Percentiles rank a stretch among this genome's conserved stretches.
Evolutionary conservation across 2,329 filamentous ascomycete genomes (phyloP).

Genomic region (Ophiocordyceps camponoti-leonardi): DNA sequence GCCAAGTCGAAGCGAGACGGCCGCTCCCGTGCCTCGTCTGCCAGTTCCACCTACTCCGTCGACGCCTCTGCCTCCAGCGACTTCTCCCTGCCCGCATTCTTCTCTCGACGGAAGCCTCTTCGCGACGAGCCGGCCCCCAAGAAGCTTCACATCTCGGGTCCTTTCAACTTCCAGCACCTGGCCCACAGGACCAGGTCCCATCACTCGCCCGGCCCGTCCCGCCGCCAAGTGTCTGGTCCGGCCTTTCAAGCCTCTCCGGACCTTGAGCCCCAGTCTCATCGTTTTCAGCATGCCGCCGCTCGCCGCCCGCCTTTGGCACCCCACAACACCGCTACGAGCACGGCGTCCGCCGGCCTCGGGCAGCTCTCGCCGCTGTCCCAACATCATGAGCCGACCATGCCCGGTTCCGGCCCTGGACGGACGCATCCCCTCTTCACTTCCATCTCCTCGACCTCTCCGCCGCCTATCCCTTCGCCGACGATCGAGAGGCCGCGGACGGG

Average conservation of each 20-base stretch:
- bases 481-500: neutral
- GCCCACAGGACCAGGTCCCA: conserved; percentile 37
- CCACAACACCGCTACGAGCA: neutral
- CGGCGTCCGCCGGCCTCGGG: neutral
- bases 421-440: neutral
- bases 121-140: conserved; percentile 18
- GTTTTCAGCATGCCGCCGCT: neutral
- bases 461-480: neutral
- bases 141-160: conserved; percentile 39
- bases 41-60: conserved; percentile 29
- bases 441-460: neutral
- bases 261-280: neutral
- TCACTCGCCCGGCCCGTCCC: conserved; percentile 10
- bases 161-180: conserved; percentile 51
- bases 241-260: neutral
- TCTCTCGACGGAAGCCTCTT: conserved; percentile 28
- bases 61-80: conserved; percentile 15
- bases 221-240: neutral
- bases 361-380: conserved; percentile 5
- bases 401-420: too few species aligned
- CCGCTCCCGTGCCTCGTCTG: conserved; percentile 27
- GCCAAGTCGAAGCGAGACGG: conserved; percentile 32
- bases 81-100: conserved; percentile 7
- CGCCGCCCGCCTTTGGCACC: neutral
- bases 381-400: neutral